Conservation (phyloP, 2,329 filamentous ascomycete genomes). For the Rutstroemia sp. region DNA sequence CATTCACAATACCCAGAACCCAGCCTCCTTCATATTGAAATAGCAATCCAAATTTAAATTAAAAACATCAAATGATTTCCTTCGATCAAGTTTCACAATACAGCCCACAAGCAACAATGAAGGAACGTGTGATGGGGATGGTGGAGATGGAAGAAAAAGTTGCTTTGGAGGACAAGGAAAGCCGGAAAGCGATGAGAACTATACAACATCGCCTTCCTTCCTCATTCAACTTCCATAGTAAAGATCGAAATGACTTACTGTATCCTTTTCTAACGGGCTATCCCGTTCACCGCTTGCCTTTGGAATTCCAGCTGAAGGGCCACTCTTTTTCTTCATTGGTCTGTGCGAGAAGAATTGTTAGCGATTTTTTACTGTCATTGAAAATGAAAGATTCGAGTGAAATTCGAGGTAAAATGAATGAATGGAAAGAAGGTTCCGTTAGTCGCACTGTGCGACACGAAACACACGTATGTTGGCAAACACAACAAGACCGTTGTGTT, state of each 20-base stretch:
- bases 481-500: conserved; percentile 1
- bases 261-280: conserved; percentile 48
- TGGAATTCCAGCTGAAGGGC: conserved; percentile 61
- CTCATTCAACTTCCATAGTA: neutral
- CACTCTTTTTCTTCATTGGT: conserved; percentile 59
- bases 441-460: conserved; percentile 23
- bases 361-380: conserved; percentile 12
- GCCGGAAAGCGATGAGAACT: conserved; percentile 6
- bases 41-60: conserved; percentile 11
- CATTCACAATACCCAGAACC: conserved; percentile 11
- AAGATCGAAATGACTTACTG: conserved; percentile 2
- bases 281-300: conserved; percentile 56
- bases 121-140: neutral
- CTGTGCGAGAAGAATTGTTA: conserved; percentile 36
- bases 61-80: neutral
- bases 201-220: conserved; percentile 3
- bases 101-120: neutral
- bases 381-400: neutral
- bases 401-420: neutral
- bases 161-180: neutral
- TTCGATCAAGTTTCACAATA: neutral
- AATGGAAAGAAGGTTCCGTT: conserved; percentile 5
- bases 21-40: conserved; percentile 9
- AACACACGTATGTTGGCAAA: conserved; percentile 6
- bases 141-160: neutral